Conservation (phyloP, 2,329 filamentous ascomycete species). For the Curvularia sp. region DNA sequence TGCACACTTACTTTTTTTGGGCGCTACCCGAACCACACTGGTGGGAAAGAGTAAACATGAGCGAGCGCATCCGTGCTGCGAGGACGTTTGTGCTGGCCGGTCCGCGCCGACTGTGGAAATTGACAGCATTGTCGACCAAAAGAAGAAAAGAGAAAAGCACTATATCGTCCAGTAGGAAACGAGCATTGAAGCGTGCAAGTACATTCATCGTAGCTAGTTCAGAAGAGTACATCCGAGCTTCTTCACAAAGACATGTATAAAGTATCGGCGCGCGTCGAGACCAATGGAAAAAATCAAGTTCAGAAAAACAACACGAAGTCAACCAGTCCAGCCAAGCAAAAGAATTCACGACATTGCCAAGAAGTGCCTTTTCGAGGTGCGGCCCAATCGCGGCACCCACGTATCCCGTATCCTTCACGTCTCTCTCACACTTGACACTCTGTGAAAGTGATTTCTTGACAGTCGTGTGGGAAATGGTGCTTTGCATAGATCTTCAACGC, state of each 20-base stretch:
- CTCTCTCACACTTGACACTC: neutral
- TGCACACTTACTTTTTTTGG: neutral
- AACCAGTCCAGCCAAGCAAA: neutral
- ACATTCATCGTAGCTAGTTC: neutral
- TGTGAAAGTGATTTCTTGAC: neutral
- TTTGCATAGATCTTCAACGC: neutral
- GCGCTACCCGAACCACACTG: neutral
- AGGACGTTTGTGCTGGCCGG: neutral
- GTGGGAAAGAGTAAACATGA: neutral
- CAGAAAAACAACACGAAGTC: neutral
- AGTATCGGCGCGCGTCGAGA: neutral
- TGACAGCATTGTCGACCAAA: neutral
- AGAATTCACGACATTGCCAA: neutral
- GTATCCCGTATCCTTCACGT: neutral
- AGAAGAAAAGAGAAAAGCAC: neutral
- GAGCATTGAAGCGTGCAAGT: neutral
- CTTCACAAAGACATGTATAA: neutral
- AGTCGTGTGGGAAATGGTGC: neutral
- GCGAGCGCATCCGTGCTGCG: neutral
- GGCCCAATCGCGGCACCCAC: neutral
- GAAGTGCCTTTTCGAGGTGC: neutral
- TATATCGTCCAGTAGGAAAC: neutral
- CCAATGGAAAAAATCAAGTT: neutral
- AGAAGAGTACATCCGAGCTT: neutral
- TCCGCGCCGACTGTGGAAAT: neutral